Evolutionary conservation across 176 grass and related monocot genomes (phyloP), one percentile per base, ranked within the genome.

Genomic region (Otatea glauca): DNA sequence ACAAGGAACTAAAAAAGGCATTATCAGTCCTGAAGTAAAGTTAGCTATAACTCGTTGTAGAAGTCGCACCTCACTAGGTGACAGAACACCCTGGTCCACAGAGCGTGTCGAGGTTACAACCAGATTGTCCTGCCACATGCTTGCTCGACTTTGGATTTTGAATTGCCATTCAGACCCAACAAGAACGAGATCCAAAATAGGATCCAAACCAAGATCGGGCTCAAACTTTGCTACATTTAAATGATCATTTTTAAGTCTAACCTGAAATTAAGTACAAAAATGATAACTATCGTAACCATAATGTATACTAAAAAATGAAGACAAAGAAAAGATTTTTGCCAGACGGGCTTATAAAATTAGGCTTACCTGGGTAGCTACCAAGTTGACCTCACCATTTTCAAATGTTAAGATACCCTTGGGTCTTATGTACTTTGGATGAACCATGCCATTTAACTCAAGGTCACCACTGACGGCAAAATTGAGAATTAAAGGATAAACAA

Each of bases 141-240:
- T 98, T 73, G 93, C 93, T 83, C 91, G 93, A 88, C 96, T 92
- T 86, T 93, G 93, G 76, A 98, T 95, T 87, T 88, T 98, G 78
- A 95, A 94, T 90, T 98, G 93, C 96, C 96, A 98, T 68, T 98
- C 93, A 45, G 96, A 93, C 92, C 96, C 96, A 67, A 98, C 89
- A 76, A 98, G 88, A 78, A 93, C 83, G 16, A 98, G 91, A 90
- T 98, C 96, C 45, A 98, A 88, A 83, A 87, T 87, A 78, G 96
- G 93, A 88, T 98, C 96, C 70, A 98, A 90, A 85, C 96, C 96
- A 89, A 98, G 89, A 89, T 98, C 96, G n/a, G 96, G 91, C 71
- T 98, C 96, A 83, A 98, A 98, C 78, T 98, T 98, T 38, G 96
- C 93, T 53, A 89, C 83, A 90, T 98, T 93, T 76, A 95, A 91